Conservation (phyloP, 768 basidiomycete genomes). For the Kwoniella sp. region DNA sequence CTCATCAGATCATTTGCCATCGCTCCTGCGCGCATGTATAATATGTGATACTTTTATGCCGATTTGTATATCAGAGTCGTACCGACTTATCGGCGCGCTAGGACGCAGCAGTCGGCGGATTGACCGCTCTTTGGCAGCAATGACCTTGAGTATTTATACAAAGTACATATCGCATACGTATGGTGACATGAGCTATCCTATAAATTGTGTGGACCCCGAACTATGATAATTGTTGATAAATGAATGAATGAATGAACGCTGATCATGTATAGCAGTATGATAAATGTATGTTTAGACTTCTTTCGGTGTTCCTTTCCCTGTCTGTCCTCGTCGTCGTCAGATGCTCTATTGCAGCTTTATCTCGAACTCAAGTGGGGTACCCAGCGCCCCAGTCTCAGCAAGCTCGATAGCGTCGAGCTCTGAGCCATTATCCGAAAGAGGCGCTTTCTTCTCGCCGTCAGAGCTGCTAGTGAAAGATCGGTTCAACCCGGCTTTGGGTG, state of each 20-base stretch:
- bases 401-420: constrained; percentile 10
- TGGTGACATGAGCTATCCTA: no score
- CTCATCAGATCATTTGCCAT: no score
- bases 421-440: not conserved
- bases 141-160: no score
- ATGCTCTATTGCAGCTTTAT: constrained; percentile 4
- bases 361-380: constrained; percentile 11
- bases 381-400: constrained; percentile 14
- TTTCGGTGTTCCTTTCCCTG: not conserved
- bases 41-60: no score
- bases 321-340: not conserved
- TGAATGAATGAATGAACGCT: not conserved
- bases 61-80: no score
- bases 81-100: no score
- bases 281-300: no score
- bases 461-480: not conserved
- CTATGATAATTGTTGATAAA: not conserved
- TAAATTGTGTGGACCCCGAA: no score
- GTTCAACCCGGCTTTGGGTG: not conserved
- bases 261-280: not conserved
- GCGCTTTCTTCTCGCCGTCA: not conserved
- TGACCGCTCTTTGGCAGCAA: no score
- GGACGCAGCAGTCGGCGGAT: no score
- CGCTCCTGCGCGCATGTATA: no score
- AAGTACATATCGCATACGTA: no score